phyloP scores from a whole-genome alignment of 208 protist genomes.

The Kentomonas sorsogonicus region DNA sequence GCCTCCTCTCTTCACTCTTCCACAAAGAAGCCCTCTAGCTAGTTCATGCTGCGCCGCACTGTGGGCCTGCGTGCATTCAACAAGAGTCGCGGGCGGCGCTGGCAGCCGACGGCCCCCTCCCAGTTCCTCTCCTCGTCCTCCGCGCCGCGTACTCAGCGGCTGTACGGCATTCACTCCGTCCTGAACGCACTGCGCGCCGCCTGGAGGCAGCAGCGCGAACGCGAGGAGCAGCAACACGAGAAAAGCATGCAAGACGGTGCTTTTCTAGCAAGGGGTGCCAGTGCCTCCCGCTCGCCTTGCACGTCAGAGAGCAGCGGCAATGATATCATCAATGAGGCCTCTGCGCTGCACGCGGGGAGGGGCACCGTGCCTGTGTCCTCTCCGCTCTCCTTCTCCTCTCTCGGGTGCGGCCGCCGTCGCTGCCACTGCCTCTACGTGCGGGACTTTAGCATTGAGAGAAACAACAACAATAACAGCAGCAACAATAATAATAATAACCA shows the following conservation, averaged over 20 bases:
- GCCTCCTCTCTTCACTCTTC: too few relatives aligned
- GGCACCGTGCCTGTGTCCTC: background rate
- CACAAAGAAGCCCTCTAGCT: background rate
- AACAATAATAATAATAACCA: background rate
- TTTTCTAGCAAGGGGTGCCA: too few relatives aligned
- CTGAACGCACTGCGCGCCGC: conserved; percentile 31
- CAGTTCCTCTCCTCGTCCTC: conserved; percentile 70
- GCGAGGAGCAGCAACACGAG: background rate
- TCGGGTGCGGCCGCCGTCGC: too few relatives aligned
- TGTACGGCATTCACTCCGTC: conserved; percentile 61
- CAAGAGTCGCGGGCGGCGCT: conserved; percentile 51
- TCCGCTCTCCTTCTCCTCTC: conserved; percentile 21
- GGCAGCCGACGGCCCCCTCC: too few relatives aligned
- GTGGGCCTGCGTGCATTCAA: conserved; percentile 34
- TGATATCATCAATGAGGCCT: background rate
- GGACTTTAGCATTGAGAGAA: conserved; percentile 50
- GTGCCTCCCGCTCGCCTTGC: background rate
- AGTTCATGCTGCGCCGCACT: conserved; percentile 19
- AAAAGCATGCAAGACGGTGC: background rate
- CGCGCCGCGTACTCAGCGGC: conserved; percentile 48
- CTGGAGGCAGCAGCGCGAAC: background rate
- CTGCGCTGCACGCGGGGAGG: background rate
- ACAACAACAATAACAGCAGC: background rate
- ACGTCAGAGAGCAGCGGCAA: background rate
- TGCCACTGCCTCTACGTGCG: conserved; percentile 61